A percentile compares a stretch with the other conserved stretches of the same genome.
Evolutionary conservation across 2,329 filamentous ascomycete genomes (phyloP).

Genomic region (Lasiodiplodia sp.): DNA sequence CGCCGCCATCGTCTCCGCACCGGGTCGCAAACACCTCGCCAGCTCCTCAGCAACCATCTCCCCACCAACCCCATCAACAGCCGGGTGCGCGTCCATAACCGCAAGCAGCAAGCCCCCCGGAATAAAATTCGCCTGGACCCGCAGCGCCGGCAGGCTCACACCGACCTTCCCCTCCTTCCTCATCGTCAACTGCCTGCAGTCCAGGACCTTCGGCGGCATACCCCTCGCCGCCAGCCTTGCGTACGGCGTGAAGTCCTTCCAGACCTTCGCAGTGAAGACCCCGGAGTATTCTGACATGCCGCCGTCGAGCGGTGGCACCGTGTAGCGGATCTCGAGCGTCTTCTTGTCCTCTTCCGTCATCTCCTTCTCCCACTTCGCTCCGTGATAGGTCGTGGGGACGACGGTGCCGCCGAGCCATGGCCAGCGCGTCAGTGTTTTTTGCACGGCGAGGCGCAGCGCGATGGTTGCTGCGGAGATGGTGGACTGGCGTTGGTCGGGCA

Average conservation of each 20-base stretch:
- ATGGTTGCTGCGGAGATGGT: not conserved
- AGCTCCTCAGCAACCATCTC: not conserved
- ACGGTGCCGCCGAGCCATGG: not conserved
- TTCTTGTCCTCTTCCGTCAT: too few relatives aligned
- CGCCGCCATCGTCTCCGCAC: not conserved
- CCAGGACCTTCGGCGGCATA: not conserved
- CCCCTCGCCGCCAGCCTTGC: not conserved
- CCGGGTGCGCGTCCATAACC: not conserved
- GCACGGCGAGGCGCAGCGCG: not conserved
- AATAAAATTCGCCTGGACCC: constrained; percentile 13
- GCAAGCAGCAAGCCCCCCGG: not conserved
- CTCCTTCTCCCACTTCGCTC: too few relatives aligned
- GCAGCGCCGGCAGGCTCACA: too few relatives aligned
- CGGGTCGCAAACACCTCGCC: not conserved
- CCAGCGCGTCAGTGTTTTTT: not conserved
- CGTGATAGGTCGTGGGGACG: too few relatives aligned
- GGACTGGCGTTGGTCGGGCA: not conserved
- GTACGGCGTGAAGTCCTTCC: not conserved
- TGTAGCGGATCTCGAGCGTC: not conserved
- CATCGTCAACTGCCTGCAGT: not conserved
- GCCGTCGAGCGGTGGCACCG: not conserved
- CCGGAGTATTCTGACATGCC: not conserved
- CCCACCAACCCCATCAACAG: not conserved
- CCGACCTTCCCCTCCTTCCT: too few relatives aligned
- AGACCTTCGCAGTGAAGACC: not conserved